Evolutionary conservation across 2,329 filamentous ascomycete species (phyloP).

Genomic region (Volutella citrinella): DNA sequence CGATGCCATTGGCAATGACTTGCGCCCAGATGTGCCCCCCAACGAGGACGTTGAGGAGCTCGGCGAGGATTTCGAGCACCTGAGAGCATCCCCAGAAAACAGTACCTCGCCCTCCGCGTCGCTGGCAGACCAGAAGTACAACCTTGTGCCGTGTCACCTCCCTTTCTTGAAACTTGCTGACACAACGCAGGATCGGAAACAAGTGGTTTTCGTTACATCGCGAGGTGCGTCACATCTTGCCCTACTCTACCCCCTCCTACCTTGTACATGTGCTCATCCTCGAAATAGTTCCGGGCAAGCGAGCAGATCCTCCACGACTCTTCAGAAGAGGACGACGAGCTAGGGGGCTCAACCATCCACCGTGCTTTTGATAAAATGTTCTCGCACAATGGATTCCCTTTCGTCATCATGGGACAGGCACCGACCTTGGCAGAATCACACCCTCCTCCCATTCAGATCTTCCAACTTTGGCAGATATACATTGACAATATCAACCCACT

Average conservation of each 20-base stretch:
- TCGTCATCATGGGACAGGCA: slow-evolving; percentile 47
- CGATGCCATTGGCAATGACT: slow-evolving; percentile 58
- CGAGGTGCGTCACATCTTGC: no score
- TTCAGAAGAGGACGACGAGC: slow-evolving; percentile 56
- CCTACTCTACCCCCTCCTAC: no score
- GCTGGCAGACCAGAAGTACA: no score
- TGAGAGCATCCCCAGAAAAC: slow-evolving; percentile 51
- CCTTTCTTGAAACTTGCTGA: no score
- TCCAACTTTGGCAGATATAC: slow-evolving; percentile 67
- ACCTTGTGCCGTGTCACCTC: no score
- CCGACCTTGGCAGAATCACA: slow-evolving; percentile 46
- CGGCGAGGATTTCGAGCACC: slow-evolving; percentile 52
- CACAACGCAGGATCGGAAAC: no score
- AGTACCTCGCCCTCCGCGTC: slow-evolving; percentile 33
- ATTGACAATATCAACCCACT: slow-evolving; percentile 68
- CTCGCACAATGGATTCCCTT: slow-evolving; percentile 55
- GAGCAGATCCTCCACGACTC: slow-evolving; percentile 50
- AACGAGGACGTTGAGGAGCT: slow-evolving; percentile 54
- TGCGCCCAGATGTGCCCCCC: slow-evolving; percentile 25
- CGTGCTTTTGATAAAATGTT: slow-evolving; percentile 60
- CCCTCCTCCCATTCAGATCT: slow-evolving; percentile 56
- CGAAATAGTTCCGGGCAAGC: slow-evolving; percentile 53
- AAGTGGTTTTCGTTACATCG: slow-evolving; percentile 50
- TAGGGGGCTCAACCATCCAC: slow-evolving; percentile 53
- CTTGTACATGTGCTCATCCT: no score